A percentile compares a stretch with the other conserved stretches of the same genome.
phyloP scores from a whole-genome alignment of 805 yeast species.

The Blastobotrys americana region DNA sequence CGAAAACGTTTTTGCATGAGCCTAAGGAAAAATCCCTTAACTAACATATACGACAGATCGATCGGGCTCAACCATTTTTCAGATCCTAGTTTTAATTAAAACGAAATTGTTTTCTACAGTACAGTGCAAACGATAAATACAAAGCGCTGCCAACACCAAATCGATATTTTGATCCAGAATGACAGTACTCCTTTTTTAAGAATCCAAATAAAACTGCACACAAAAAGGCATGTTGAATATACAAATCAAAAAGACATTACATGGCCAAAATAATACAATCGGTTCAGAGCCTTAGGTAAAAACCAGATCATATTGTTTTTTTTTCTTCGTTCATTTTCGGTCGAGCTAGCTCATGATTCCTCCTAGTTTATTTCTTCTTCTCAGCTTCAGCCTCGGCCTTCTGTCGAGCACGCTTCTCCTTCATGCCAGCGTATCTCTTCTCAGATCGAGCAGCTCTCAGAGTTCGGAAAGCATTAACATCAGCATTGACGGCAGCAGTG shows the following conservation, averaged over 20 bases:
- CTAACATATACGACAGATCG: too few relatives aligned
- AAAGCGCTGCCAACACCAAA: too few relatives aligned
- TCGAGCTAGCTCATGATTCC: background rate
- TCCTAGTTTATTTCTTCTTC: conserved; percentile 79
- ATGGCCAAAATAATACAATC: conserved; percentile 4
- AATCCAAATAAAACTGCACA: background rate
- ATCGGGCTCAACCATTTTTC: too few relatives aligned
- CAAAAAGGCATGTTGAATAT: background rate
- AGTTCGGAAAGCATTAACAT: conserved; percentile 84
- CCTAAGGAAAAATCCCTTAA: too few relatives aligned
- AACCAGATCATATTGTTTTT: background rate
- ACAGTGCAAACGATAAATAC: too few relatives aligned
- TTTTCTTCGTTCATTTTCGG: background rate
- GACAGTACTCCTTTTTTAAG: too few relatives aligned
- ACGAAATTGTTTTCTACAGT: too few relatives aligned
- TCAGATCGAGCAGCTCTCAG: conserved; percentile 93
- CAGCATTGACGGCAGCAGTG: conserved; percentile 77
- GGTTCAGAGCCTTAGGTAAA: too few relatives aligned
- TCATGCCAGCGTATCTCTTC: conserved; percentile 89
- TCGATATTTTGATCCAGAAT: too few relatives aligned
- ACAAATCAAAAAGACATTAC: conserved; percentile 4
- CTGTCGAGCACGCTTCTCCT: conserved; percentile 96
- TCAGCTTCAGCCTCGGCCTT: conserved; percentile 99
- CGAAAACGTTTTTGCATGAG: conserved; percentile 8
- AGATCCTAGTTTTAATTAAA: too few relatives aligned